phyloP scores from a whole-genome alignment of 371 early-diverging fungal genomes.

The Apophysomyces trapeziformis region DNA sequence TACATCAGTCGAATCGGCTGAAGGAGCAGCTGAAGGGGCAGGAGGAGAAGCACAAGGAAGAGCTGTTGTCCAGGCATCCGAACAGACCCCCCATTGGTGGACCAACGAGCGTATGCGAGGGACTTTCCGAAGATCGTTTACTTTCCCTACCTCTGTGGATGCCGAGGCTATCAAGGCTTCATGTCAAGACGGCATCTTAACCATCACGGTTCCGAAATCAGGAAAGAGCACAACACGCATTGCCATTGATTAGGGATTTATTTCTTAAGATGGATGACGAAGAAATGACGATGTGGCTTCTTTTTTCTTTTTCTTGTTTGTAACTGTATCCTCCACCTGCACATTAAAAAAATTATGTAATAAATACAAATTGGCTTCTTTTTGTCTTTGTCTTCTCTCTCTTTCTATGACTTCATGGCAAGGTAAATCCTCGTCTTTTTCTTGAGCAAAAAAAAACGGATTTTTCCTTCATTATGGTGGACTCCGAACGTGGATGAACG shows the following conservation, averaged over 20 bases:
- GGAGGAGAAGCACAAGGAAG: neutral
- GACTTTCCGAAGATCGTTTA: constrained; percentile 35
- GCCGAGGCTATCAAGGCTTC: constrained; percentile 40
- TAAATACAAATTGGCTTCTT: too few species aligned
- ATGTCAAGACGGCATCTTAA: constrained; percentile 41
- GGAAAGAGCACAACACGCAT: constrained; percentile 10
- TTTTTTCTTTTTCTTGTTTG: too few species aligned
- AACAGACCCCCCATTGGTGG: constrained; percentile 35
- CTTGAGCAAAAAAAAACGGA: neutral
- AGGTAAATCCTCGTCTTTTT: neutral
- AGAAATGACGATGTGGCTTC: too few species aligned
- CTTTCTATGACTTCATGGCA: neutral
- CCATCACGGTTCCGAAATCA: constrained; percentile 38
- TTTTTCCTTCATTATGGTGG: neutral
- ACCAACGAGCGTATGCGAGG: constrained; percentile 43
- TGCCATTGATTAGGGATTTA: neutral
- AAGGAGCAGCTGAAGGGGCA: neutral
- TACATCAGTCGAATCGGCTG: neutral
- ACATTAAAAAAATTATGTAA: too few species aligned
- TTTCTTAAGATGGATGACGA: too few species aligned
- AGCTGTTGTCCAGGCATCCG: neutral
- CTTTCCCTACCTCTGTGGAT: constrained; percentile 37
- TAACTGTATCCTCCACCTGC: too few species aligned
- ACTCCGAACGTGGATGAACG: neutral
- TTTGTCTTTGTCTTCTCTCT: neutral